These are phyloP conservation scores for Chrysophaeum taylorii DNA, from an alignment of 352 stramenopile genomes.

Conservation along the genomic window DNA sequence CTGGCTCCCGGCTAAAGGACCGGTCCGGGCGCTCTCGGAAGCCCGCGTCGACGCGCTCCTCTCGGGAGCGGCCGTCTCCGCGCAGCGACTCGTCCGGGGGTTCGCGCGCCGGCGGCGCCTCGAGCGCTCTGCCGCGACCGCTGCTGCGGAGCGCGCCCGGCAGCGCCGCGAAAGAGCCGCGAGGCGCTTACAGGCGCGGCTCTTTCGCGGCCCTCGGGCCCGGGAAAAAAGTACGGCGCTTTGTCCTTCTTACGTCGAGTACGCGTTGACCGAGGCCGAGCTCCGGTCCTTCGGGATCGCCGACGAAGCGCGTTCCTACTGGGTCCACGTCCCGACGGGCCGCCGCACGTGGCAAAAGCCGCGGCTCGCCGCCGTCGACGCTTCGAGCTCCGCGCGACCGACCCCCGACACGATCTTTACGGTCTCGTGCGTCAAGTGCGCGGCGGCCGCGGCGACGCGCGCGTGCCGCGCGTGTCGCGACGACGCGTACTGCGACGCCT, in stretches of 20 bases:
- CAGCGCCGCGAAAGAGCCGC: too few species aligned
- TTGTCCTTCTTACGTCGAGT: not conserved
- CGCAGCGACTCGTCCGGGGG: not conserved
- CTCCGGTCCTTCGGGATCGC: not conserved
- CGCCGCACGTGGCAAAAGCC: not conserved
- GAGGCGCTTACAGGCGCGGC: not conserved
- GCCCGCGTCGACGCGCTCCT: not conserved
- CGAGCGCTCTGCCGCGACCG: not conserved
- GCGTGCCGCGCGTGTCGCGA: not conserved
- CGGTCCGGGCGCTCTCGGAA: not conserved
- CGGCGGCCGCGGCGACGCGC: not conserved
- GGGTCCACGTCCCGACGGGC: not conserved
- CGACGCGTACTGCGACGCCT: not conserved
- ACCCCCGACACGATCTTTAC: not conserved
- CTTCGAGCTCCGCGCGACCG: not conserved
- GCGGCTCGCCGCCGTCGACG: not conserved
- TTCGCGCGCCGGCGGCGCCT: not conserved
- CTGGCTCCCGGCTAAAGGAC: not conserved
- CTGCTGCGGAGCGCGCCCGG: not conserved
- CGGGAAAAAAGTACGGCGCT: not conserved
- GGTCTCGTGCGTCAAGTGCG: not conserved
- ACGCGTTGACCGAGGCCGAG: not conserved
- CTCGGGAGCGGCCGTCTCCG: not conserved
- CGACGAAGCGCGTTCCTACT: not conserved
- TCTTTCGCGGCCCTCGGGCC: not conserved